Percentiles rank a stretch among this genome's conserved stretches.
These are phyloP conservation scores for Tulasnella sp. DNA, from an alignment of 768 basidiomycete genomes.

Conservation along the genomic window DNA sequence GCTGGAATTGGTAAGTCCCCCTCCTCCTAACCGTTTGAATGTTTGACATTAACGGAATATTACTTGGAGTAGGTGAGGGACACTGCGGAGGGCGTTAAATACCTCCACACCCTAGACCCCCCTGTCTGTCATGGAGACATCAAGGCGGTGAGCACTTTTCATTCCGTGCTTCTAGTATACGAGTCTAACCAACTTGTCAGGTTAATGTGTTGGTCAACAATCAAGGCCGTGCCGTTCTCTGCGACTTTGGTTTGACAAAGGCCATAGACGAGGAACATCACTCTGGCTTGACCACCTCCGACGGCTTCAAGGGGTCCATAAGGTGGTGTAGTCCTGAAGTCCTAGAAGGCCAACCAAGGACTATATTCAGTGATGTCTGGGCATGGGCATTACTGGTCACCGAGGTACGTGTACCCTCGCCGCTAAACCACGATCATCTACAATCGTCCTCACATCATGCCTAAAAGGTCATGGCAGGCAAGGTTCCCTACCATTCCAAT, in stretches of 20 bases:
- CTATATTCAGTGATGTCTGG: background rate
- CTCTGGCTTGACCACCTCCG: background rate
- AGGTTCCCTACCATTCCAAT: background rate
- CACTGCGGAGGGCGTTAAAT: background rate
- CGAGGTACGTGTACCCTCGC: background rate
- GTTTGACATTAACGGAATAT: background rate
- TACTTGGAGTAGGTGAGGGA: background rate
- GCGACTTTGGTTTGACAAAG: slow-evolving; percentile 1
- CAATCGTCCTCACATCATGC: background rate
- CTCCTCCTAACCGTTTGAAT: background rate
- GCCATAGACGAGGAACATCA: background rate
- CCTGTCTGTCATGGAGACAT: slow-evolving; percentile 7
- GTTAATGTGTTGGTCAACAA: background rate
- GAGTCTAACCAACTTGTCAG: background rate
- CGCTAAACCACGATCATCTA: too few relatives aligned
- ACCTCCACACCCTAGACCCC: background rate
- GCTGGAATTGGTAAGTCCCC: background rate
- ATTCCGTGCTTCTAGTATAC: background rate
- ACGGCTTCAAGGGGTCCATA: background rate
- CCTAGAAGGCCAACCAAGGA: background rate
- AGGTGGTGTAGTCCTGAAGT: slow-evolving; percentile 1
- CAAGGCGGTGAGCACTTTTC: background rate
- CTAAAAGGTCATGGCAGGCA: background rate
- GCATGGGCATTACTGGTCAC: background rate
- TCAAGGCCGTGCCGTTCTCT: background rate